A percentile compares a stretch with the other conserved stretches of the same genome.
These are phyloP conservation scores for Globisporangium spiculum DNA, from an alignment of 352 stramenopile species.

Conservation along the genomic window DNA sequence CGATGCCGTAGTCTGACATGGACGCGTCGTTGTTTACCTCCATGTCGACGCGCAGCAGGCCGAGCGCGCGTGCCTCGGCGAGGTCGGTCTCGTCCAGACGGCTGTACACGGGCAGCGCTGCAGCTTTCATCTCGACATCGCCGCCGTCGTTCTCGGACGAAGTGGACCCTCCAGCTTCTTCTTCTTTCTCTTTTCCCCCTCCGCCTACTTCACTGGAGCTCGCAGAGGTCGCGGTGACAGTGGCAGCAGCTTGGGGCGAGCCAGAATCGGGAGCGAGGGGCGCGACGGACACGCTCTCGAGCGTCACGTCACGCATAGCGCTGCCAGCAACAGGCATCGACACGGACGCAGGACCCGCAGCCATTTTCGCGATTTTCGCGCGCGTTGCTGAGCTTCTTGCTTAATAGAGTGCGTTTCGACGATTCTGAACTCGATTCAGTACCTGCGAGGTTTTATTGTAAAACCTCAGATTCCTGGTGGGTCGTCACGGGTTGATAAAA, in stretches of 20 bases:
- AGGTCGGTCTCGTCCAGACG: slow-evolving; percentile 63
- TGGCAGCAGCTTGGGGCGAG: background rate
- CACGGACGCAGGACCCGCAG: background rate
- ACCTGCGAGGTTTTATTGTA: background rate
- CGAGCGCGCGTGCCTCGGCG: slow-evolving; percentile 39
- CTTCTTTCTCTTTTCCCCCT: background rate
- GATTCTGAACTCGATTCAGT: slow-evolving; percentile 11
- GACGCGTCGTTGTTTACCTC: slow-evolving; percentile 40
- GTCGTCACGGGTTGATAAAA: too few relatives aligned
- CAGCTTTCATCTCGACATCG: slow-evolving; percentile 7
- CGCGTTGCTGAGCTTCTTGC: background rate
- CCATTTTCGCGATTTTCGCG: background rate
- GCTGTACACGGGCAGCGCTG: slow-evolving; percentile 32
- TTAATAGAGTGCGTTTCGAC: slow-evolving; percentile 4
- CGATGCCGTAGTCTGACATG: slow-evolving; percentile 60
- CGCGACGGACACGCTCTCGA: background rate
- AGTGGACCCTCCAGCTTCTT: background rate
- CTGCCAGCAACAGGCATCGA: background rate
- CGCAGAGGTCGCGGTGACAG: background rate
- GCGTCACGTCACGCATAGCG: background rate
- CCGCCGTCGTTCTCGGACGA: slow-evolving; percentile 9
- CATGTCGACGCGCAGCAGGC: slow-evolving; percentile 45
- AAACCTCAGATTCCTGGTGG: background rate
- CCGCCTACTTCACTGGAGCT: background rate
- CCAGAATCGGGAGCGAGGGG: background rate